phyloP scores from a whole-genome alignment of 371 early-diverging fungal genomes.

The Funneliformis caledonium region DNA sequence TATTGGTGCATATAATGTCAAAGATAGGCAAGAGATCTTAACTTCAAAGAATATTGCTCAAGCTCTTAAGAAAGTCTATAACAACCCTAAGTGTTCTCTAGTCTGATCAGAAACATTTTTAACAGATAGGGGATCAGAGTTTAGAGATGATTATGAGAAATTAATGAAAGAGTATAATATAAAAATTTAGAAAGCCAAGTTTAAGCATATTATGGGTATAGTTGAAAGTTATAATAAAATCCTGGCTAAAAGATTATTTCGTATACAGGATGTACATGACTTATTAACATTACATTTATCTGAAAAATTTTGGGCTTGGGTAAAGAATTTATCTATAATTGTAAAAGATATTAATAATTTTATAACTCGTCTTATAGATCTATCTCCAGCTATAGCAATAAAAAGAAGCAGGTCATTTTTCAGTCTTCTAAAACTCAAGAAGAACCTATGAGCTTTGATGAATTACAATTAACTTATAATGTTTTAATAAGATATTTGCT shows the following conservation, averaged over 20 bases:
- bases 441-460: conserved; percentile 13
- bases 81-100: no score
- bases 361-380: neutral
- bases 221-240: conserved; percentile 22
- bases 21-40: no score
- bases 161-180: neutral
- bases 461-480: neutral
- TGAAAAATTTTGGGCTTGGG: neutral
- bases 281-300: neutral
- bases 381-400: neutral
- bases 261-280: conserved; percentile 12
- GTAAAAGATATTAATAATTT: conserved; percentile 18
- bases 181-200: neutral
- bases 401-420: conserved; percentile 13
- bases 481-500: neutral
- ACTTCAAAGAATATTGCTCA: no score
- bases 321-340: neutral
- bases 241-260: neutral
- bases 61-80: no score
- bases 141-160: conserved; percentile 6
- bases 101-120: neutral
- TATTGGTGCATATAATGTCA: no score
- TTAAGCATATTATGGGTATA: conserved; percentile 8
- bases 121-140: conserved; percentile 18
- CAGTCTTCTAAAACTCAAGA: conserved; percentile 5